Percentiles rank a stretch among this genome's conserved stretches.
These are phyloP conservation scores for Pisolithus marmoratus DNA, from an alignment of 768 basidiomycete species.

Conservation along the genomic window DNA sequence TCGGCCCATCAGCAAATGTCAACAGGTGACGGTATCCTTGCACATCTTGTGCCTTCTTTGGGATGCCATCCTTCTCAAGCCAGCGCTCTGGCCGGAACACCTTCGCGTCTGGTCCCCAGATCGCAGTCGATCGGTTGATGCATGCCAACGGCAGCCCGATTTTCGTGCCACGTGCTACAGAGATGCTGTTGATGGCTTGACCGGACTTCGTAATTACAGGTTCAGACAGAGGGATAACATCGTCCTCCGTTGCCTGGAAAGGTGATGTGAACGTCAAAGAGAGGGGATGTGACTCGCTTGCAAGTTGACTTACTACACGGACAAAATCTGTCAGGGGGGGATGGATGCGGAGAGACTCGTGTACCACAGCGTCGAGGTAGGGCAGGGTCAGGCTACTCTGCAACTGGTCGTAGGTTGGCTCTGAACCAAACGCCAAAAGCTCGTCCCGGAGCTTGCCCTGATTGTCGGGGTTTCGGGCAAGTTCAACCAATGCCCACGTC, in stretches of 20 bases:
- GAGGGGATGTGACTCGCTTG: too few relatives aligned
- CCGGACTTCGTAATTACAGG: slow-evolving; percentile 27
- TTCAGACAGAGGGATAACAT: slow-evolving; percentile 31
- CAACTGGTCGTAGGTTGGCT: slow-evolving; percentile 38
- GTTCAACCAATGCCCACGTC: slow-evolving; percentile 25
- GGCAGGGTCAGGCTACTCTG: slow-evolving; percentile 23
- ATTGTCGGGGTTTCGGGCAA: slow-evolving; percentile 20
- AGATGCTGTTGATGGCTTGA: slow-evolving; percentile 24
- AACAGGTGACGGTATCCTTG: slow-evolving; percentile 25
- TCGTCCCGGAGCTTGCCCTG: slow-evolving; percentile 14
- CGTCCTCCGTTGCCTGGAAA: slow-evolving; percentile 33
- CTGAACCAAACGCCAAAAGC: slow-evolving; percentile 12
- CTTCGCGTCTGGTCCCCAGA: slow-evolving; percentile 24
- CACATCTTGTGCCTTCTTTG: slow-evolving; percentile 13
- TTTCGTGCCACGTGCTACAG: slow-evolving; percentile 33
- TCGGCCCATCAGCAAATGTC: slow-evolving; percentile 25
- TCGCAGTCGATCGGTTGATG: slow-evolving; percentile 4
- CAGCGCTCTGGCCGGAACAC: slow-evolving; percentile 20
- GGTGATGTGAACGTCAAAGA: not conserved
- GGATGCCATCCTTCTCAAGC: slow-evolving; percentile 8
- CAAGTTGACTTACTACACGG: slow-evolving; percentile 23
- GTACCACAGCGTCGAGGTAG: slow-evolving; percentile 30
- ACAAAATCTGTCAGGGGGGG: slow-evolving; percentile 25
- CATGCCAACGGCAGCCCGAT: slow-evolving; percentile 20
- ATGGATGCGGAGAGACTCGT: slow-evolving; percentile 29